These are phyloP conservation scores for Mimosa pudica DNA, from an alignment of 306 rosid species.

Conservation along the genomic window DNA sequence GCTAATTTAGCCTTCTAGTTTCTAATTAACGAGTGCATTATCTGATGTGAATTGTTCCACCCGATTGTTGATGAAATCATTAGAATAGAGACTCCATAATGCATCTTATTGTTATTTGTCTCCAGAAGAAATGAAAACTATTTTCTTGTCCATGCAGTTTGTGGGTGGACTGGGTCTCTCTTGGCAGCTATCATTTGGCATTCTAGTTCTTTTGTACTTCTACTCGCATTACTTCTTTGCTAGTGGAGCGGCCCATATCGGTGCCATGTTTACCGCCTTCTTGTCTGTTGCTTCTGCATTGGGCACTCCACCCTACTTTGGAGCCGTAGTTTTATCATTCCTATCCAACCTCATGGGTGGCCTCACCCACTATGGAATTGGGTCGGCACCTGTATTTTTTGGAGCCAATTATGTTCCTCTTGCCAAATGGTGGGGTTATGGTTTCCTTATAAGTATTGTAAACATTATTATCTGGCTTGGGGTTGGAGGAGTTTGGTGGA, in stretches of 20 bases:
- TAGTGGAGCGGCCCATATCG: slow-evolving; percentile 99
- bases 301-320: slow-evolving; percentile 92
- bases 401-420: slow-evolving; percentile 98
- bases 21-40: neutral
- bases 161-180: slow-evolving; percentile 97
- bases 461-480: slow-evolving; percentile 96
- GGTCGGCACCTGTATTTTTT: slow-evolving; percentile 94
- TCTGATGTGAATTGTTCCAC: slow-evolving; percentile 8
- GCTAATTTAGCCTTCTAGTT: neutral
- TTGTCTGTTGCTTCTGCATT: slow-evolving; percentile 96
- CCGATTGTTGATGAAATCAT: slow-evolving; percentile 18
- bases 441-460: slow-evolving; percentile 77
- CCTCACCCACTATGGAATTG: slow-evolving; percentile 96
- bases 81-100: slow-evolving; percentile 4
- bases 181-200: slow-evolving; percentile 93
- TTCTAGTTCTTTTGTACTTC: slow-evolving; percentile 93
- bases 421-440: slow-evolving; percentile 96
- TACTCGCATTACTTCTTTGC: slow-evolving; percentile 99
- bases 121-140: neutral
- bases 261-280: slow-evolving; percentile 99
- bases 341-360: slow-evolving; percentile 99
- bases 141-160: slow-evolving; percentile 53
- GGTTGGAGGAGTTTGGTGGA: slow-evolving; percentile 93
- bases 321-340: slow-evolving; percentile 88
- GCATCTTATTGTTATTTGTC: neutral